These are phyloP conservation scores for Chernovozyma aurita DNA, from an alignment of 1,139 yeast genomes.

Conservation along the genomic window DNA sequence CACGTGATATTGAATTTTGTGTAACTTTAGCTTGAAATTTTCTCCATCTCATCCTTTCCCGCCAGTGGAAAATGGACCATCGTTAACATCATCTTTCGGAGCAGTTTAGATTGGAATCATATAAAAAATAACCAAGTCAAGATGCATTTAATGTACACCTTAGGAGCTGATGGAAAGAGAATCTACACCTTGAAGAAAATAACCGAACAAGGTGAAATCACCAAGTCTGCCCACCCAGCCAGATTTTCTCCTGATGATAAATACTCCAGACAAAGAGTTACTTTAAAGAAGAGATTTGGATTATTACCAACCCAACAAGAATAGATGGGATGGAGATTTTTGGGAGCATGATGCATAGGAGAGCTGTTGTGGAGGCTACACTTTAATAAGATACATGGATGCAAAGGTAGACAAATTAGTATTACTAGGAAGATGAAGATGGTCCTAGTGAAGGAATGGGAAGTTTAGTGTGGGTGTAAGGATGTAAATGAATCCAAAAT, in stretches of 20 bases:
- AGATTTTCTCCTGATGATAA: conserved; percentile 99
- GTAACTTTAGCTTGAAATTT: too few relatives aligned
- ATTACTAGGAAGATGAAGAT: too few relatives aligned
- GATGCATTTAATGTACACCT: conserved; percentile 99
- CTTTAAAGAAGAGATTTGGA: conserved; percentile 91
- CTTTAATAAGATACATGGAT: neutral
- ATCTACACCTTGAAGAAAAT: conserved; percentile 83
- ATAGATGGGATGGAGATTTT: neutral
- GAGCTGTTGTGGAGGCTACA: neutral
- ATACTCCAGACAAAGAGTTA: conserved; percentile 98
- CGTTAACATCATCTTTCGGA: conserved; percentile 3
- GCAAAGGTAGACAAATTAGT: too few relatives aligned
- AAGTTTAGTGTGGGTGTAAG: too few relatives aligned
- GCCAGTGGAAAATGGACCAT: neutral
- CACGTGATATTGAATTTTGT: too few relatives aligned
- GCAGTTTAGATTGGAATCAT: too few relatives aligned
- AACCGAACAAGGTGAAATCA: conserved; percentile 85
- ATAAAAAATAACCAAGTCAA: too few relatives aligned
- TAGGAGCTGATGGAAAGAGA: conserved; percentile 93
- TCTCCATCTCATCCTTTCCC: neutral
- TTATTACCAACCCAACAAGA: conserved; percentile 74
- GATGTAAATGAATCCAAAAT: too few relatives aligned
- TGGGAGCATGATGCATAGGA: neutral
- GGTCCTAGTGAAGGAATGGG: too few relatives aligned
- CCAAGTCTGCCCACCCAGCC: conserved; percentile 99